Percentiles rank a stretch among this genome's conserved stretches.
Evolutionary conservation across 2,329 filamentous ascomycete species (phyloP).

Genomic region (Fusarium tanahbumbuense): DNA sequence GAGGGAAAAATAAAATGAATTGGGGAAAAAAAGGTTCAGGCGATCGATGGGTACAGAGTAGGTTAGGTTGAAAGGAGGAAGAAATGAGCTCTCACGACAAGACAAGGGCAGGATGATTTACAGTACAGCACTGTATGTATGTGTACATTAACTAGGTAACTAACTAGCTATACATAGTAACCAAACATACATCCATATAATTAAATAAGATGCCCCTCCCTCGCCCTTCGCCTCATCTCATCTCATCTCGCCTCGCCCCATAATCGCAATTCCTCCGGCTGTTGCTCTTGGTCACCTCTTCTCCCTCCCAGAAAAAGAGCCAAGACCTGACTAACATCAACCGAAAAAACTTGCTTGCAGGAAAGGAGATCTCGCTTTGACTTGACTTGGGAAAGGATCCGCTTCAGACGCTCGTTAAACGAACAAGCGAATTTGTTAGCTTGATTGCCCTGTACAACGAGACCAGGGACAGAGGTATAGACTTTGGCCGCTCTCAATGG

Average conservation of each 20-base stretch:
- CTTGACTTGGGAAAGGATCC: not conserved
- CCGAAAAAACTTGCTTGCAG: slow-evolving; percentile 8
- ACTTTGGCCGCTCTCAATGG: slow-evolving; percentile 9
- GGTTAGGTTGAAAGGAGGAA: slow-evolving; percentile 31
- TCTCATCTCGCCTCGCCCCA: slow-evolving; percentile 17
- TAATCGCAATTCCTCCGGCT: slow-evolving; percentile 29
- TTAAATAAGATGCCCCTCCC: slow-evolving; percentile 1
- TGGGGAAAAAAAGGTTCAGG: slow-evolving; percentile 1
- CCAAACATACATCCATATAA: not conserved
- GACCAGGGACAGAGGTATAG: slow-evolving; percentile 10
- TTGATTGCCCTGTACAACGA: slow-evolving; percentile 40
- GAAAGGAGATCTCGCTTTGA: slow-evolving; percentile 25
- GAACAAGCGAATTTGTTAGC: slow-evolving; percentile 31
- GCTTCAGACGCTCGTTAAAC: slow-evolving; percentile 1
- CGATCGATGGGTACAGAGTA: not conserved
- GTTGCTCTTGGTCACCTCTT: slow-evolving; percentile 24
- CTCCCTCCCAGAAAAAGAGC: slow-evolving; percentile 6
- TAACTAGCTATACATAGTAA: slow-evolving; percentile 5
- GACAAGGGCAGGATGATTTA: not conserved
- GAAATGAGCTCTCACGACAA: slow-evolving; percentile 25
- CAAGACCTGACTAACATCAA: slow-evolving; percentile 22
- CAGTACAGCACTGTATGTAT: not conserved
- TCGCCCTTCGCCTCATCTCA: slow-evolving; percentile 11
- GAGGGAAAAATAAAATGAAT: slow-evolving; percentile 4
- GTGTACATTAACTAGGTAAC: not conserved